Evolutionary conservation across 202 grass and related monocot genomes (phyloP).

Genomic region (Panicum hallii): DNA sequence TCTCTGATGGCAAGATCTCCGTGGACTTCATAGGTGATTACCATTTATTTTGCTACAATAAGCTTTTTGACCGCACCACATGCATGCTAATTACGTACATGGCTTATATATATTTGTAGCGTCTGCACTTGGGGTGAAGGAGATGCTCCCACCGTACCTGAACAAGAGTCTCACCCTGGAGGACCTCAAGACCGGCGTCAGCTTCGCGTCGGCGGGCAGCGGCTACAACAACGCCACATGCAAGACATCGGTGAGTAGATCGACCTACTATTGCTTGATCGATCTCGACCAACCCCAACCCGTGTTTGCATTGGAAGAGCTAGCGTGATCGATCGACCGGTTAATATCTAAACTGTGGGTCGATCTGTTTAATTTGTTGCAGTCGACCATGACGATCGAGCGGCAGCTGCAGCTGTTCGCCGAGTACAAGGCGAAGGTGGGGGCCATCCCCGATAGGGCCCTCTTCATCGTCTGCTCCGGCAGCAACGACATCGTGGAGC

Average conservation of each 20-base stretch:
- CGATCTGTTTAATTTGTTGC: neutral
- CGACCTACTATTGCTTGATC: neutral
- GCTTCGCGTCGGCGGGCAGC: conserved; percentile 66
- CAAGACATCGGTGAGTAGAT: conserved; percentile 44
- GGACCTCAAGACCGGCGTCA: conserved; percentile 68
- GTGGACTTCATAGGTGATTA: conserved; percentile 61
- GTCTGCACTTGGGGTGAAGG: conserved; percentile 65
- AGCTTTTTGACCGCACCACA: neutral
- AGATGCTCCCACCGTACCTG: conserved; percentile 67
- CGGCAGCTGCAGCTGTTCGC: conserved; percentile 57
- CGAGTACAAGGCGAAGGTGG: conserved; percentile 60
- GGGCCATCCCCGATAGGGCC: conserved; percentile 25
- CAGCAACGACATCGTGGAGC: conserved; percentile 65
- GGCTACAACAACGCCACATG: conserved; percentile 70
- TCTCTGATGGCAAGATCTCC: conserved; percentile 69
- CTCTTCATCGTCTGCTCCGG: conserved; percentile 53
- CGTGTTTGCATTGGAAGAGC: neutral
- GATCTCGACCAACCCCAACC: neutral
- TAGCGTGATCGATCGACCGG: neutral
- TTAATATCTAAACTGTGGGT: neutral
- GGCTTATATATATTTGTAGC: conserved; percentile 30
- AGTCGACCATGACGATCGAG: conserved; percentile 56
- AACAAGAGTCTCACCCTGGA: conserved; percentile 46
- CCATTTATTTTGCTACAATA: too few species aligned
- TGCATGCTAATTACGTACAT: neutral